Base-by-base conservation (phyloP, 2,329 filamentous ascomycete genomes). In the Botryotinia globosa region DNA sequence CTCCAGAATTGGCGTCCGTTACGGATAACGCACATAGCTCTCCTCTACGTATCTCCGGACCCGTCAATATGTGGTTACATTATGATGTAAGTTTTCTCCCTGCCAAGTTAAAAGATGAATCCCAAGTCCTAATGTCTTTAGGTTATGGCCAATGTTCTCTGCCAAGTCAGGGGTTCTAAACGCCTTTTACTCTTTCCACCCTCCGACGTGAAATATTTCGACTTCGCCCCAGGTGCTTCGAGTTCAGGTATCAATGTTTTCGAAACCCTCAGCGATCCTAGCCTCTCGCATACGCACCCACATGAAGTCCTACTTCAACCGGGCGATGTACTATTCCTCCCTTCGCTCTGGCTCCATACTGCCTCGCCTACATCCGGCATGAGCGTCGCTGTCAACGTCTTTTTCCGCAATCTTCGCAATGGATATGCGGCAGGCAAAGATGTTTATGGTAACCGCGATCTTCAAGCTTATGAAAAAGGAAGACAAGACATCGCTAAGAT, bases 131-230 rank as follows among this genome's bases (percentile, higher is more conserved):
- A 62, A 78, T 75, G 63, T 75, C 51, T 66, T 9, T 73, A 92
- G 87, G 93, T 96, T 25, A 94, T 97, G 87, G 92, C 93, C 67
- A 97, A 97, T 78, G 85, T 97, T 5, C 91, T 96, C 74, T 94
- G 91, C 78, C 94, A 97, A 80, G 86, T 97, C 69, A 83, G 84
- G 54, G 94, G 94, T 7, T 86, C 87, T 1, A 97, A 96, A 80
- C 87, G 87, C 42, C 85, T 97, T 73, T 82, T 93, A 7, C 85
- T 97, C 1, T 97, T 94, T 80, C 93, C 93, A 1, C 94, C 94
- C 0, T 84, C 85, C 3, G 93, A 97, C 78, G 89, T 96, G 29
- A 85, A 85, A 32, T 83, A 88, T 51, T 85, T 97, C 0, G 86
- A 87, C 4, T 92, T 97, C 80, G 87, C 89, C 0, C 88, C 94